Base-by-base conservation (phyloP, 768 basidiomycete genomes). In the Mycena rebaudengoi region DNA sequence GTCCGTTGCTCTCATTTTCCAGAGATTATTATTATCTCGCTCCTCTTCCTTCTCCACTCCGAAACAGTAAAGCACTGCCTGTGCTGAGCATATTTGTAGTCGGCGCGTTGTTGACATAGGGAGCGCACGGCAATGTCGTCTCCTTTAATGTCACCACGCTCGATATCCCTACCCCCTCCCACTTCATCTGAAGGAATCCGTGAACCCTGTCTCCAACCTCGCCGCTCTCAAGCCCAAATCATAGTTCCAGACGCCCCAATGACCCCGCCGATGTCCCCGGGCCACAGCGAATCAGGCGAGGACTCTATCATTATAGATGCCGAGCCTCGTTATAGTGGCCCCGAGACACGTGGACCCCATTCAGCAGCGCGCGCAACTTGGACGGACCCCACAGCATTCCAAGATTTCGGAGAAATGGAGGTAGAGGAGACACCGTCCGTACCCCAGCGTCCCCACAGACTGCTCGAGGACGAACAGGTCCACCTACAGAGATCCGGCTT, bases 261-360 rank as follows among this genome's bases (percentile, higher is more conserved):
- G 68, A 91, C 90, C 1, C 90, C 90, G 6, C 90, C 90, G 8
- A 78, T 89, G 61, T 92, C 90, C 43, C 90, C 88, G 2, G 77
- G 78, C 25, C 83, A 80, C 50, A 86, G 82, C 63, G 82, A 85
- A 55, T 67, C 69, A n/a, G 71, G 70, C 26, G 73, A 73, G 8
- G 71, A 78, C 55, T 63, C 74, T 13, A 81, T 83, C 51, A 62
- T 80, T 52, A 73, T 81, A 37, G 80, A 82, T 66, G 66, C 74
- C 10, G 75, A 80, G 60, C 77, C 79, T 28, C 75, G 78, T 53
- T 76, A 78, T 60, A 76, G 75, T 64, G 74, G 73, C 28, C 73
- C 76, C 18, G 70, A 72, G 28, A 63, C 68, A 65, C 51, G 62
- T 61, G 53, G 64, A 28, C 62, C 59, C 33, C 66, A 64, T 40